Conservation (phyloP, 192 early-diverging fungal genomes). For the Phlyctochytrium arcticum region DNA sequence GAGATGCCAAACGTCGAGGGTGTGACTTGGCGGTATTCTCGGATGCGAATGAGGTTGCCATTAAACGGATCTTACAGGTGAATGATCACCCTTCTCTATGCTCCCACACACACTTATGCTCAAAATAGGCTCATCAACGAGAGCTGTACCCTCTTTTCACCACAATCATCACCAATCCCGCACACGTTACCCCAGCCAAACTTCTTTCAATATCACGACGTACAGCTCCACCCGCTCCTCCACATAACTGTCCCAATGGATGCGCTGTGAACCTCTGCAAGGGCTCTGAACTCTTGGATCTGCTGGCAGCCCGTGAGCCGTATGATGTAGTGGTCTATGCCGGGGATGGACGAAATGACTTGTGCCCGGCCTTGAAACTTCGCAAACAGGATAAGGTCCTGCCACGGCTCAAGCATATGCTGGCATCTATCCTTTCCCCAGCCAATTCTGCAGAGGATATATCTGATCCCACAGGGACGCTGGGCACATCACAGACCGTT, state of each 20-base stretch:
- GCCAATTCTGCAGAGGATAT: no score
- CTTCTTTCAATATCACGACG: slow-evolving; percentile 43
- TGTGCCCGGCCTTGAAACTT: slow-evolving; percentile 46
- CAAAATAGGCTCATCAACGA: no score
- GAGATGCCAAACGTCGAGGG: slow-evolving; percentile 37
- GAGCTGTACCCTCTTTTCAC: slow-evolving; percentile 22
- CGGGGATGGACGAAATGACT: slow-evolving; percentile 53
- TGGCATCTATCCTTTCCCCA: slow-evolving; percentile 5
- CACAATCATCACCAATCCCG: slow-evolving; percentile 58
- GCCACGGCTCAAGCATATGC: slow-evolving; percentile 9
- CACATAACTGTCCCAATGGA: slow-evolving; percentile 46
- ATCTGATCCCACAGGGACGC: no score
- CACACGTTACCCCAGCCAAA: slow-evolving; percentile 36
- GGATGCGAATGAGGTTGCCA: slow-evolving; percentile 60
- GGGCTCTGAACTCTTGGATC: slow-evolving; percentile 24
- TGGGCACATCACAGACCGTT: no score
- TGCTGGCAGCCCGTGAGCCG: neutral
- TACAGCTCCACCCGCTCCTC: slow-evolving; percentile 19
- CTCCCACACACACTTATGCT: neutral
- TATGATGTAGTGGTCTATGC: slow-evolving; percentile 45
- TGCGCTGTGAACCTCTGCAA: slow-evolving; percentile 64
- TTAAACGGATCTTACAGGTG: slow-evolving; percentile 59
- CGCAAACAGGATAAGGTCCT: slow-evolving; percentile 4
- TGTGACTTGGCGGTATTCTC: slow-evolving; percentile 54
- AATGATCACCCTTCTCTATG: neutral